phyloP scores from a whole-genome alignment of 176 grass and related monocot species.

The Eleusine coracana region DNA sequence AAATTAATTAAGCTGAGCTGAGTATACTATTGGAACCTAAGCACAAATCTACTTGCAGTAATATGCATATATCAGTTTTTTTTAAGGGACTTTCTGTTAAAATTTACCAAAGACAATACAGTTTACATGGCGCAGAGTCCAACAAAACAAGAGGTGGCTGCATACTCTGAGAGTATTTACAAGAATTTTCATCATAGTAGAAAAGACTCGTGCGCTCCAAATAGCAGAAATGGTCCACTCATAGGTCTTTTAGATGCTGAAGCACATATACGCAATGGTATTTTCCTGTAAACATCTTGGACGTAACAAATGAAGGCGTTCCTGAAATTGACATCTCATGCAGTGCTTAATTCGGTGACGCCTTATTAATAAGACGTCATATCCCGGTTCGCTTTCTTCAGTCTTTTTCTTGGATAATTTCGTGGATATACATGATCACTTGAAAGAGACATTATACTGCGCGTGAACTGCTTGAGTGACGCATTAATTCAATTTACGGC shows the following conservation, averaged over 20 bases:
- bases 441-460: not conserved
- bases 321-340: not conserved
- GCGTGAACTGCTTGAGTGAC: not conserved
- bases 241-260: not conserved
- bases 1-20: too few species aligned
- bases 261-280: not conserved
- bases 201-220: not conserved
- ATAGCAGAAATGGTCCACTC: not conserved
- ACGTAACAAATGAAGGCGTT: slow-evolving; percentile 5
- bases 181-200: not conserved
- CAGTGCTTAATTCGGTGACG: not conserved
- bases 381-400: not conserved
- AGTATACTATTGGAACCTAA: too few species aligned
- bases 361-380: not conserved
- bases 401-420: not conserved
- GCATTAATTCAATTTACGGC: not conserved
- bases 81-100: too few species aligned
- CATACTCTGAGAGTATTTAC: not conserved
- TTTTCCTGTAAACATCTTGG: not conserved
- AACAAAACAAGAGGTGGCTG: not conserved
- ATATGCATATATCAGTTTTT: too few species aligned
- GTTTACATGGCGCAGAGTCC: not conserved
- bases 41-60: too few species aligned
- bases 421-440: not conserved
- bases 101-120: too few species aligned